Base-by-base conservation (phyloP, 495 filamentous ascomycete genomes). In the Lasiosphaeria hispida region DNA sequence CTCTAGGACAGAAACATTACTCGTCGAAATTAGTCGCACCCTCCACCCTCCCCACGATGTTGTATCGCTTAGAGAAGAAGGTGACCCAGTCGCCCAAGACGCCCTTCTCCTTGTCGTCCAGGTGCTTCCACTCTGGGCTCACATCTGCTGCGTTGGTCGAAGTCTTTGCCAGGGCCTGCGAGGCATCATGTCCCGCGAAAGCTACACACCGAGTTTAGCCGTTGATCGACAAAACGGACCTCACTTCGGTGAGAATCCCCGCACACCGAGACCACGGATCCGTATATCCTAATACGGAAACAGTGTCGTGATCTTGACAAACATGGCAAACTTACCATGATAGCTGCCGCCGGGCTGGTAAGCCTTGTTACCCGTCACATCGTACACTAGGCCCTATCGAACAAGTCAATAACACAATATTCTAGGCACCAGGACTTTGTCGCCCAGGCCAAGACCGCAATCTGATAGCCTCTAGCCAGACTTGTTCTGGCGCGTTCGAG, bases 41-140 rank as follows among this genome's bases (percentile, higher is more conserved):
- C 61, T 86, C 72, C 8, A 96, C 88, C 69, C 83, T 83, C 35
- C 94, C 94, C 40, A 97, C 87, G 55, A 97, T 84, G 65, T 93
- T 96, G 69, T 98, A 98, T 40, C 94, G 80, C 75, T 97, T 98
- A 64, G 85, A 87, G 76, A 97, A 98, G 76, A 96, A 98, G 3
- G 87, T 95, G 52, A 83, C 86, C 94, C 94, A 99, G 67, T 97
- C 95, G 18, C 90, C 79, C 40, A 99, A 76, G 11, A 87, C 84
- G 23, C 78, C 81, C 76, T 96, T 91, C 69, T 96, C 85, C 74
- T 92, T 91, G n/a, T 96, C 92, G 17, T 74, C 72, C 43, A 99
- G 78, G 67, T 94, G 89, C 54, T 85, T 77, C 90, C 91, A 97
- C 33, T 96, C 88, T 1, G 95, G 77, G 14, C 74, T 75, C 62